Conservation (phyloP, 2,329 filamentous ascomycete genomes). For the Pseudocercospora eumusae region DNA sequence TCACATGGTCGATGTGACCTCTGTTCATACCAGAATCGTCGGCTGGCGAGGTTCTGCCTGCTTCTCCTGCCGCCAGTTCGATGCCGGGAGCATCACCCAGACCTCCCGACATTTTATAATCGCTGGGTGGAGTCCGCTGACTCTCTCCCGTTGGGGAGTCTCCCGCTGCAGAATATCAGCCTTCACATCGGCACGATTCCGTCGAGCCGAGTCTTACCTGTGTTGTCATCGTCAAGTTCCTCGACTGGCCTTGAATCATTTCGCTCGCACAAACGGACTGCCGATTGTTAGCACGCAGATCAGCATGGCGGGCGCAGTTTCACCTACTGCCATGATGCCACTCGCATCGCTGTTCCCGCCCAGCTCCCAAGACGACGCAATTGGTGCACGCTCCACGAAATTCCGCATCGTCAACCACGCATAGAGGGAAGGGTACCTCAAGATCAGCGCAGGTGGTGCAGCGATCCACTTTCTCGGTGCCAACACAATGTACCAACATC, state of each 20-base stretch:
- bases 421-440: not conserved
- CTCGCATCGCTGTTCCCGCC: not conserved
- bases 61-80: too few relatives aligned
- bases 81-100: not conserved
- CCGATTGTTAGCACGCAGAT: too few relatives aligned
- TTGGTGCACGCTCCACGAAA: constrained; percentile 3
- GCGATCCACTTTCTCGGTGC: not conserved
- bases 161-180: not conserved
- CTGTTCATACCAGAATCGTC: too few relatives aligned
- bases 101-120: not conserved
- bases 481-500: constrained; percentile 11
- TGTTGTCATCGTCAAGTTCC: too few relatives aligned
- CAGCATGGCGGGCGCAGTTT: not conserved
- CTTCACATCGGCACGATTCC: too few relatives aligned
- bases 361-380: not conserved
- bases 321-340: not conserved
- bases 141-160: too few relatives aligned
- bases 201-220: too few relatives aligned
- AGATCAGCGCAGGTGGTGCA: constrained; percentile 1
- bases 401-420: not conserved
- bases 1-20: too few relatives aligned
- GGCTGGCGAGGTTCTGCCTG: too few relatives aligned
- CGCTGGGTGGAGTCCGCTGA: too few relatives aligned
- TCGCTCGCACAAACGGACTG: not conserved
- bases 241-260: too few relatives aligned